Evolutionary conservation across 257 asterid species (phyloP).

Genomic region (Solanum clarkiae): DNA sequence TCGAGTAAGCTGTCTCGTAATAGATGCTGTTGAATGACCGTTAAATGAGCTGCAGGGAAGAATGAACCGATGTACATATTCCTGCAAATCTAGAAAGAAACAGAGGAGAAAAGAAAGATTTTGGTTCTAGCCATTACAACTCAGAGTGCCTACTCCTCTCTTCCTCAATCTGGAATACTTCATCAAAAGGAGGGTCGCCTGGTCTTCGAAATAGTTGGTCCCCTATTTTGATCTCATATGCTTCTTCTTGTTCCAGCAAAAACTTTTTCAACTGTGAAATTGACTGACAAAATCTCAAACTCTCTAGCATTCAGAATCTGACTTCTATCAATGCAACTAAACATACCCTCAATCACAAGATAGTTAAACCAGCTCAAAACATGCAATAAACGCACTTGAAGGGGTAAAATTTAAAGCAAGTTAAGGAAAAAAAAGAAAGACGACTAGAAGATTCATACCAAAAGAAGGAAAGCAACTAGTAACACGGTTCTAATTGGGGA

Average conservation of each 20-base stretch:
- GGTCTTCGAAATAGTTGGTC: conserved; percentile 66
- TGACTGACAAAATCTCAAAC: background rate
- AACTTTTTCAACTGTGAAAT: conserved; percentile 57
- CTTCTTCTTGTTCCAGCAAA: conserved; percentile 65
- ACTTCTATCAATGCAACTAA: background rate
- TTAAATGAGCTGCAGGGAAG: background rate
- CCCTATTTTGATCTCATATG: conserved; percentile 82
- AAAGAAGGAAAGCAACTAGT: background rate
- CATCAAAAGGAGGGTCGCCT: conserved; percentile 85
- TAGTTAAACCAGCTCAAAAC: background rate
- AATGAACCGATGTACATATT: background rate
- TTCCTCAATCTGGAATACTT: conserved; percentile 36
- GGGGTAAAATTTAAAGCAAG: background rate
- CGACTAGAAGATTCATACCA: background rate
- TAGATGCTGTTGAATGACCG: background rate
- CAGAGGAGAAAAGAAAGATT: background rate
- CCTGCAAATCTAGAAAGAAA: background rate
- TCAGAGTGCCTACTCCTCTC: conserved; percentile 29
- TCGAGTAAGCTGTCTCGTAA: background rate
- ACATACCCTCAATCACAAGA: background rate
- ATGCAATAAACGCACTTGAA: background rate
- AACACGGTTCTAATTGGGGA: background rate
- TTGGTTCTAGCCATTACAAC: conserved; percentile 13
- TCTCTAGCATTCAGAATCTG: background rate
- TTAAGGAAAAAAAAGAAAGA: background rate